phyloP scores from a whole-genome alignment of 2,329 filamentous ascomycete species.

The Fusarium xylarioides region DNA sequence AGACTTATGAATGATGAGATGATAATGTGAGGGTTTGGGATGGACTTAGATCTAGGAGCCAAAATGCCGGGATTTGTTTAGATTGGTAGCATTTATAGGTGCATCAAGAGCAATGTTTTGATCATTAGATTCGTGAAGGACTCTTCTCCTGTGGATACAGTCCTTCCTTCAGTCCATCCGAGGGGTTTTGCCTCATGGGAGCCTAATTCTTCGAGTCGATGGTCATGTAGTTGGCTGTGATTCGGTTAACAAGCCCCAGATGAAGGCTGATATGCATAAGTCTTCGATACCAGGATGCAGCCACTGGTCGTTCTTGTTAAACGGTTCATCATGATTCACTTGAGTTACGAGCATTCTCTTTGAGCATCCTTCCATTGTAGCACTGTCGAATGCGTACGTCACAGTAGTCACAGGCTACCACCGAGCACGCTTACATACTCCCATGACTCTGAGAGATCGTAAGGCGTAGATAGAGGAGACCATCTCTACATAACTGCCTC shows the following conservation, averaged over 20 bases:
- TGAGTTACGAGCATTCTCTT: no score
- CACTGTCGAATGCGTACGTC: no score
- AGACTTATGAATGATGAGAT: conserved; percentile 17
- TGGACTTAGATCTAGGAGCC: conserved; percentile 2
- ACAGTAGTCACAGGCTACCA: no score
- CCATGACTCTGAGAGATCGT: not conserved
- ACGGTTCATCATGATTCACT: no score
- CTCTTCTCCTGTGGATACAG: no score
- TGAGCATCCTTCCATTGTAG: no score
- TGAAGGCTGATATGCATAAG: not conserved
- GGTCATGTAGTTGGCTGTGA: no score
- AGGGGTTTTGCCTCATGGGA: not conserved
- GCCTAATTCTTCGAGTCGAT: not conserved
- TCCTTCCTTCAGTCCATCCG: not conserved
- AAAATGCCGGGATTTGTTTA: not conserved
- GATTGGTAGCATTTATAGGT: conserved; percentile 13
- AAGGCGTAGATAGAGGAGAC: not conserved
- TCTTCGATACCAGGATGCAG: not conserved
- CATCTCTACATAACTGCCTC: not conserved
- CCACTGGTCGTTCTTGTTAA: not conserved
- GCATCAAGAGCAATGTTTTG: not conserved
- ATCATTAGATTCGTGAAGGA: not conserved
- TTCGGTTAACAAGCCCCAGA: not conserved
- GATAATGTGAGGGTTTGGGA: not conserved
- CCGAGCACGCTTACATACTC: no score